Conservation (phyloP, 1,284 basidiomycete species). For the Erythrobasidium hasegawianum region DNA sequence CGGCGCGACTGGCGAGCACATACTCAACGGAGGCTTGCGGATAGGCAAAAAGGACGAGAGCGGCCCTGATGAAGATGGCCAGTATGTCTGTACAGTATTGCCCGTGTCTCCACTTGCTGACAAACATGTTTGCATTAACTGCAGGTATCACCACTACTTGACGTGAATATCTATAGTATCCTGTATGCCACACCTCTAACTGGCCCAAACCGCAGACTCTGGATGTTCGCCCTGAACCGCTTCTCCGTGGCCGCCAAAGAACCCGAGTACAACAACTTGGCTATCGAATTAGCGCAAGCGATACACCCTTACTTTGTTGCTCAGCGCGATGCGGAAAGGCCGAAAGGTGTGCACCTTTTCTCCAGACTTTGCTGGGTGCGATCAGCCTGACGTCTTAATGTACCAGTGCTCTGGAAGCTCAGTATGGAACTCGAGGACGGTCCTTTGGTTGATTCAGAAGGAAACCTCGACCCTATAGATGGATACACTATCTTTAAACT, state of each 20-base stretch:
- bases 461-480: constrained; percentile 46
- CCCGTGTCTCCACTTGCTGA: not conserved
- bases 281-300: constrained; percentile 45
- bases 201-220: constrained; percentile 42
- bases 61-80: constrained; percentile 44
- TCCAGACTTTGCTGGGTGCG: no score
- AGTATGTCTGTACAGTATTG: constrained; percentile 41
- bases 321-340: constrained; percentile 38
- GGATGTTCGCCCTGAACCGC: constrained; percentile 49
- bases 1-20: constrained; percentile 43
- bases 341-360: constrained; percentile 41
- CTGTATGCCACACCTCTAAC: not conserved
- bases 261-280: constrained; percentile 44
- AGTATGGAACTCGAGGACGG: constrained; percentile 8
- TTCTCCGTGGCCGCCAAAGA: constrained; percentile 42
- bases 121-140: not conserved
- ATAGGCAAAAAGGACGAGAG: constrained; percentile 45
- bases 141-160: not conserved
- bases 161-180: not conserved
- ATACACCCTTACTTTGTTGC: constrained; percentile 45
- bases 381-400: no score
- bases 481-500: constrained; percentile 47
- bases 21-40: constrained; percentile 46
- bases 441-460: constrained; percentile 44
- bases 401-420: constrained; percentile 15